Conservation (phyloP, 306 rosid genomes). For the Urtica urens region DNA sequence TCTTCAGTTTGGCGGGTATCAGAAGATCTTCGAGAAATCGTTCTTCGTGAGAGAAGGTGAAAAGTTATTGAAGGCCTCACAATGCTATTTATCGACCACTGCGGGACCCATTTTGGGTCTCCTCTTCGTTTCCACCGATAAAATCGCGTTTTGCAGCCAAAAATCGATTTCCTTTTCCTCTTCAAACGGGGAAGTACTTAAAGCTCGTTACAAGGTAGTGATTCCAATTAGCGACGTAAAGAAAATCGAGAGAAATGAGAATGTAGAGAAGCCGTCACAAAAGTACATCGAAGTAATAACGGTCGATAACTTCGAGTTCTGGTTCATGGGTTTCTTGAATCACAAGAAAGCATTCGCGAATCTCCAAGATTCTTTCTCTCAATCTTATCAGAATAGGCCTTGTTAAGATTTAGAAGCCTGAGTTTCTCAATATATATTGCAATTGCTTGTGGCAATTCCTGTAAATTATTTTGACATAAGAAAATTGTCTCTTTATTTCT, state of each 20-base stretch:
- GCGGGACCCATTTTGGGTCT: slow-evolving; percentile 82
- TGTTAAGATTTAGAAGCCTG: too few relatives aligned
- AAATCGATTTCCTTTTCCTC: slow-evolving; percentile 50
- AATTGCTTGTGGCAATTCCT: too few relatives aligned
- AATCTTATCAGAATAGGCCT: too few relatives aligned
- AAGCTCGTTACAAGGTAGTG: slow-evolving; percentile 50
- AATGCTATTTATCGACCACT: slow-evolving; percentile 68
- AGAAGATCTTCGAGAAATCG: slow-evolving; percentile 42
- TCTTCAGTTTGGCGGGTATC: slow-evolving; percentile 53
- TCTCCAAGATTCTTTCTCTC: slow-evolving; percentile 29
- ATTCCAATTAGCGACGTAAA: slow-evolving; percentile 35
- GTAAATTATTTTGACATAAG: too few relatives aligned
- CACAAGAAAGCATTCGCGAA: slow-evolving; percentile 31
- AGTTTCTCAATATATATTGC: too few relatives aligned
- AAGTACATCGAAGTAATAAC: slow-evolving; percentile 52
- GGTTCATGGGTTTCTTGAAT: slow-evolving; percentile 61
- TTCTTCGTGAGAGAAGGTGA: slow-evolving; percentile 39
- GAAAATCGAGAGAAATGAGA: slow-evolving; percentile 32
- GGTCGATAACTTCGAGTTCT: slow-evolving; percentile 48
- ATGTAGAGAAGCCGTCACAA: slow-evolving; percentile 34
- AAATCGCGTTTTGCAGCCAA: slow-evolving; percentile 71
- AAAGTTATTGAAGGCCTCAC: slow-evolving; percentile 49
- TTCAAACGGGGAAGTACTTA: slow-evolving; percentile 31
- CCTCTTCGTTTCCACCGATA: slow-evolving; percentile 66
- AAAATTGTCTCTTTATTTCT: too few relatives aligned